Evolutionary conservation across 164 flowering plant species (phyloP).

Genomic region (Amborella trichopoda): DNA sequence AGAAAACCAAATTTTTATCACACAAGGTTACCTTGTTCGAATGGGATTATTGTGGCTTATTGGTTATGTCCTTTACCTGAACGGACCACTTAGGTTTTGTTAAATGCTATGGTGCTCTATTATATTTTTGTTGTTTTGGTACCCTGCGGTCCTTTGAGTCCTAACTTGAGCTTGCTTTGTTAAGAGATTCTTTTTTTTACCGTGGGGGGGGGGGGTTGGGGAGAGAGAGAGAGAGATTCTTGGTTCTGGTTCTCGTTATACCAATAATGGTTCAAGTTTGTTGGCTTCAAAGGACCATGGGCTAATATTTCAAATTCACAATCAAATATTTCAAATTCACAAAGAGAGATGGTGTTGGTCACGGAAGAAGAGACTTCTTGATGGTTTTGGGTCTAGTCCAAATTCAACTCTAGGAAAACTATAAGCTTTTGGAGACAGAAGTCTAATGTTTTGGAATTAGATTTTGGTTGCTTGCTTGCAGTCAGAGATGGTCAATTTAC

Average conservation of each 20-base stretch:
- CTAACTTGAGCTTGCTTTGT: constrained; percentile 93
- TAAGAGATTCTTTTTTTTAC: constrained; percentile 93
- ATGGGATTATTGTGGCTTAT: constrained; percentile 88
- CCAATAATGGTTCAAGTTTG: constrained; percentile 9
- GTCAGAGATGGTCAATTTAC: constrained; percentile 13
- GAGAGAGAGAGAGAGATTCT: constrained; percentile 37
- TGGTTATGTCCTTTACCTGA: constrained; percentile 92
- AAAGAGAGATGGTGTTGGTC: constrained; percentile 23
- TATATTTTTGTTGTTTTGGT: constrained; percentile 93
- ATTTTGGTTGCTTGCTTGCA: too few species aligned
- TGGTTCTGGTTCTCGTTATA: constrained; percentile 11
- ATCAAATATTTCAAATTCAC: too few species aligned
- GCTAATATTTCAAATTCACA: too few species aligned
- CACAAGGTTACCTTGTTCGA: constrained; percentile 75
- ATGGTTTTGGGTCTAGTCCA: too few species aligned
- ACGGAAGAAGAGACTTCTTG: constrained; percentile 29
- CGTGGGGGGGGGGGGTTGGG: constrained; percentile 91
- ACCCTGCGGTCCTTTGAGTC: constrained; percentile 92
- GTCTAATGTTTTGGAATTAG: too few species aligned
- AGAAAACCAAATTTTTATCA: constrained; percentile 62
- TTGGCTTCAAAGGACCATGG: constrained; percentile 8
- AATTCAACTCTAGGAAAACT: too few species aligned
- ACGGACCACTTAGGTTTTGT: constrained; percentile 94
- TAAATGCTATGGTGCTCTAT: constrained; percentile 86
- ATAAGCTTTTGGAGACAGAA: too few species aligned